Conservation (phyloP, 129 eudicot genomes). For the Erigeron canadensis region DNA sequence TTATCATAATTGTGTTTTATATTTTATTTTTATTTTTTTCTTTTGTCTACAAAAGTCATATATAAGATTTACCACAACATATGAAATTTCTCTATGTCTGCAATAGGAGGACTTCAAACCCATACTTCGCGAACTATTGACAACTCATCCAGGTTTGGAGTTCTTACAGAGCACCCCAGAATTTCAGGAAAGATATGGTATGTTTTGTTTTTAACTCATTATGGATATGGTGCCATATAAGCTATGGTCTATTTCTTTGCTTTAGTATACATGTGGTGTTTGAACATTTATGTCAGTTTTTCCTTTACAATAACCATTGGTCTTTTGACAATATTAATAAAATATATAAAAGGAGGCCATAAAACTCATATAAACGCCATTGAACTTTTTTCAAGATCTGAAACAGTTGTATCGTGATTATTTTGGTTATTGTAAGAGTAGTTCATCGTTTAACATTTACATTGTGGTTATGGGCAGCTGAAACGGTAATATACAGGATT, state of each 20-base stretch:
- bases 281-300: not conserved
- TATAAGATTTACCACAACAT: not conserved
- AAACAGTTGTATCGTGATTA: not conserved
- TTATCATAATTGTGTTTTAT: not conserved
- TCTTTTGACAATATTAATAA: not conserved
- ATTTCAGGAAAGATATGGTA: slow-evolving; percentile 97
- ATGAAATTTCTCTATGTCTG: slow-evolving; percentile 4
- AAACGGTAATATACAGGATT: slow-evolving; percentile 95
- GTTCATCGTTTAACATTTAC: slow-evolving; percentile 20
- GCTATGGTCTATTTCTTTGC: not conserved
- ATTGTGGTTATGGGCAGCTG: slow-evolving; percentile 59
- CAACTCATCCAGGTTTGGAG: slow-evolving; percentile 94
- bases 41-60: not conserved
- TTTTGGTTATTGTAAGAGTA: not conserved
- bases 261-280: not conserved
- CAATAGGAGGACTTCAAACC: slow-evolving; percentile 90
- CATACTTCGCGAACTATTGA: slow-evolving; percentile 79
- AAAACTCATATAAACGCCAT: not conserved
- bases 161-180: slow-evolving; percentile 91
- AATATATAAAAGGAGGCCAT: not conserved
- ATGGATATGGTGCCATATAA: not conserved
- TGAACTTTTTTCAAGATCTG: not conserved
- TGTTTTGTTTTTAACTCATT: not conserved
- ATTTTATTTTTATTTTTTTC: not conserved
- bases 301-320: not conserved